Evolutionary conservation across 2,329 filamentous ascomycete genomes (phyloP), one percentile per base, ranked within the genome.

Genomic region (Pestalotiopsis fici): DNA sequence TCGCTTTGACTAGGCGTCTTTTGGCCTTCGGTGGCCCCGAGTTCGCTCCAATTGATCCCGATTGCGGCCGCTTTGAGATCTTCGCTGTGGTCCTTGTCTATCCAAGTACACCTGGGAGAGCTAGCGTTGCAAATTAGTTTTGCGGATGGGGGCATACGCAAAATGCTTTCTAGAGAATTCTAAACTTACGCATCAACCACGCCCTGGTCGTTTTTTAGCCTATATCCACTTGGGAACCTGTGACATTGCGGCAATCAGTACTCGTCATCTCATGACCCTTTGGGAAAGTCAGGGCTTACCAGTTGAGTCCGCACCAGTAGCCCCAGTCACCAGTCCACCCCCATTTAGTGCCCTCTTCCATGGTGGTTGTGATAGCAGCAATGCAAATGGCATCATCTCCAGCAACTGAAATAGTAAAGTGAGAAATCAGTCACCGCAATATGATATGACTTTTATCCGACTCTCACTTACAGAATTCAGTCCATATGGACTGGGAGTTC

Each of bases 1-100:
- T 67, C 59, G 59, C n/a, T 57, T 15, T 60, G 23, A 31, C 55
- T 23, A 12, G 18, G 5, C 23, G 55, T 21, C 31, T 31, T 25
- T n/a, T 54, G 23, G 25, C 31, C 27, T n/a, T n/a, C n/a, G n/a
- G n/a, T n/a, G 18, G 35, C 39, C 4, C 21, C n/a, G 28, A 66
- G 57, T 37, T 67, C 66, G n/a, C 65, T 50, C 62, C 64, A 68
- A n/a, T 28, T 63, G 18, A 67, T 64, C 23, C 37, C 56, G 21
- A 69, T 59, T 2, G 62, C 63, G 28, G 39, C 43, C 1, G 68
- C 61, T 37, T 63, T 59, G 64, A 69, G 59, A 50, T 56, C 66
- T 62, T 69, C 63, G 27, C 66, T 60, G 23, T 69, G 63, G 54
- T 69, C 66, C 27, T 54, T 56, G 54, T 69, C 68, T 47, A 69